Conservation (phyloP, 2,329 filamentous ascomycete genomes). For the Laburnicola sp. region DNA sequence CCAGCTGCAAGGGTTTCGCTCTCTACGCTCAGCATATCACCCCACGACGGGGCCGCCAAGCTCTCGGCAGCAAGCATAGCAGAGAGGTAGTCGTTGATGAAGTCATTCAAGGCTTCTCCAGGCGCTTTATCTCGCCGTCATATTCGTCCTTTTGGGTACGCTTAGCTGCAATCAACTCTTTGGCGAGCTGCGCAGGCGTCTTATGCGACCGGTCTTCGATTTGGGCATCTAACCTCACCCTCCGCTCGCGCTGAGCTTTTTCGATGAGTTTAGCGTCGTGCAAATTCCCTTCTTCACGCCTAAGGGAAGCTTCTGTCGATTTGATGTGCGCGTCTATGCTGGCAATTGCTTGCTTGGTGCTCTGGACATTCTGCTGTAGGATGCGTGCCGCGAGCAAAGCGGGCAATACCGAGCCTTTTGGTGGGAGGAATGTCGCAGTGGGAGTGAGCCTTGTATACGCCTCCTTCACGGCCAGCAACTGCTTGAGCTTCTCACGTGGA, state of each 20-base stretch:
- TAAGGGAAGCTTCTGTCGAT: slow-evolving; percentile 45
- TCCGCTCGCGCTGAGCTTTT: slow-evolving; percentile 58
- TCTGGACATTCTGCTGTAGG: slow-evolving; percentile 65
- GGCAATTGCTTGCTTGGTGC: slow-evolving; percentile 64
- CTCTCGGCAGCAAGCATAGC: slow-evolving; percentile 81
- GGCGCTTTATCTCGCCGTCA: slow-evolving; percentile 61
- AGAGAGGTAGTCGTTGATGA: slow-evolving; percentile 71
- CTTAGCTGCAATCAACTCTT: slow-evolving; percentile 65
- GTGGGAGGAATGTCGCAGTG: slow-evolving; percentile 67
- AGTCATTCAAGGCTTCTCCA: slow-evolving; percentile 66
- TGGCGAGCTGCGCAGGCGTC: slow-evolving; percentile 63
- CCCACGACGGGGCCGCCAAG: slow-evolving; percentile 81
- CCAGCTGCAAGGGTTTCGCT: slow-evolving; percentile 58
- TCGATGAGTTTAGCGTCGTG: slow-evolving; percentile 54
- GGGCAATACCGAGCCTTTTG: slow-evolving; percentile 68
- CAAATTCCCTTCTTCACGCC: slow-evolving; percentile 51
- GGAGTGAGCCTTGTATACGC: slow-evolving; percentile 68
- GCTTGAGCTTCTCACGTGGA: slow-evolving; percentile 43
- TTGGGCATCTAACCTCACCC: slow-evolving; percentile 61
- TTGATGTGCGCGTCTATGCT: slow-evolving; percentile 48
- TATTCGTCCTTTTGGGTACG: slow-evolving; percentile 62
- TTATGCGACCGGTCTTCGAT: slow-evolving; percentile 61
- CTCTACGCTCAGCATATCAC: slow-evolving; percentile 68
- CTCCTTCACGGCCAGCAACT: slow-evolving; percentile 59
- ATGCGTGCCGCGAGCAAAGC: slow-evolving; percentile 71